Evolutionary conservation across 805 yeast genomes (phyloP), one percentile per base, ranked within the genome.

Genomic region (Cyberlindnera saturnus): DNA sequence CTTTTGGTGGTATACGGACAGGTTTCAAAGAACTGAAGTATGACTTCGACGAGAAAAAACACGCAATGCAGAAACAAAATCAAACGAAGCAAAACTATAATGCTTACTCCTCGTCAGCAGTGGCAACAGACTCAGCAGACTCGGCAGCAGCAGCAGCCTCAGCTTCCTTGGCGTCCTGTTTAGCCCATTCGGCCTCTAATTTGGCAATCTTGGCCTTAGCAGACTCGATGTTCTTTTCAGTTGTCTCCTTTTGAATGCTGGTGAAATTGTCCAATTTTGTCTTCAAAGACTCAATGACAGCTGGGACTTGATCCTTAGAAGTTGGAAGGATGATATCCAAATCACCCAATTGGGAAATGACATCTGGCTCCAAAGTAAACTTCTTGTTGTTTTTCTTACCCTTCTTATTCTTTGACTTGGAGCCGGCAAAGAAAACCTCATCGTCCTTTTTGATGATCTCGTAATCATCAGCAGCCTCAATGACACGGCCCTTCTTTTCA

Each of bases 311-410:
- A 15, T 81, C 93, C 50, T 76, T 68, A 55, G 81, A 74, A 47
- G 82, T 72, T 61, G 99, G 99, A 49, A 90, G 76, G 38, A 84
- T 71, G 51, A 91, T 75, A 43, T 81, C 79, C 59, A 91, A 76
- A 58, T 84, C 84, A 49, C 86, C 73, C 56, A 93, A 77, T 42
- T 84, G 75, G 49, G 82, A 80, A 56, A 91, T 81, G 48, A 87
- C 74, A 49, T 81, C 84, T 42, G 95, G 84, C 62, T 89, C 91
- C 54, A 93, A 75, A 44, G 81, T 74, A 63, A 89, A 81, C 64
- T 76, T 77, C 51, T 63, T 38, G 59, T 51, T 56, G 70, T 66
- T 73, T 64, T 73, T 71, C 65, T 80, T 81, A 56, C 72, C 65
- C 40, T 81, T 82, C 56, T 72, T 67, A 34, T 70, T 63, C 43